Conservation (phyloP, 306 rosid species). For the Prunus dulcis region DNA sequence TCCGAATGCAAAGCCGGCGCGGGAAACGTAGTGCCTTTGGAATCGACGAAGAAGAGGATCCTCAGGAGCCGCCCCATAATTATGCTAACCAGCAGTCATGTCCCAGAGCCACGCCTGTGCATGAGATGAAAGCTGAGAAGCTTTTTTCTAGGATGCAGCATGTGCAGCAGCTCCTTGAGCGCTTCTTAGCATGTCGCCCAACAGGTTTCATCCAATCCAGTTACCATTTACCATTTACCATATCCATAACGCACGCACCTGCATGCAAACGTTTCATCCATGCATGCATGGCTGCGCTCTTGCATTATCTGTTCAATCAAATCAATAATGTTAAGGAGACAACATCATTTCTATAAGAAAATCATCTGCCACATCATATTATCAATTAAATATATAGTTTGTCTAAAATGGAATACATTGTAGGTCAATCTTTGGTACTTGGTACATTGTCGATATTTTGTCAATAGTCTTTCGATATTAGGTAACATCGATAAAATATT, state of each 20-base stretch:
- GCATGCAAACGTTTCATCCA: not conserved
- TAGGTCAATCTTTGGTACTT: not conserved
- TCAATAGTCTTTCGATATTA: not conserved
- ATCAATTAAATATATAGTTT: not conserved
- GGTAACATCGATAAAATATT: not conserved
- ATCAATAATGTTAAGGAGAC: too few relatives aligned
- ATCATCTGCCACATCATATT: not conserved
- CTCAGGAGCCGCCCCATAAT: slow-evolving; percentile 7
- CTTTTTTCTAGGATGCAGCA: slow-evolving; percentile 73
- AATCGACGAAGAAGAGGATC: slow-evolving; percentile 44
- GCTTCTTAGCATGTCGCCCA: slow-evolving; percentile 88
- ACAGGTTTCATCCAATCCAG: slow-evolving; percentile 47
- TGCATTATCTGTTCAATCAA: not conserved
- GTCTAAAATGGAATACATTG: not conserved
- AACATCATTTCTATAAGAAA: not conserved
- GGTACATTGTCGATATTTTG: not conserved
- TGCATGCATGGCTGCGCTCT: not conserved
- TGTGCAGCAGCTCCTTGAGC: slow-evolving; percentile 77
- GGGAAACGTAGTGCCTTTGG: slow-evolving; percentile 56
- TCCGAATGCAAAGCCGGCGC: slow-evolving; percentile 77
- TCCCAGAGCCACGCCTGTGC: slow-evolving; percentile 54
- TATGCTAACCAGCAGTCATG: not conserved
- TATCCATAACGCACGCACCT: too few relatives aligned
- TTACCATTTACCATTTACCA: too few relatives aligned
- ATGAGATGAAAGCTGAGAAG: slow-evolving; percentile 57